Percentiles rank a stretch among this genome's conserved stretches.
Conservation (phyloP, 2,329 filamentous ascomycete species). For the Alternaria rosae region DNA sequence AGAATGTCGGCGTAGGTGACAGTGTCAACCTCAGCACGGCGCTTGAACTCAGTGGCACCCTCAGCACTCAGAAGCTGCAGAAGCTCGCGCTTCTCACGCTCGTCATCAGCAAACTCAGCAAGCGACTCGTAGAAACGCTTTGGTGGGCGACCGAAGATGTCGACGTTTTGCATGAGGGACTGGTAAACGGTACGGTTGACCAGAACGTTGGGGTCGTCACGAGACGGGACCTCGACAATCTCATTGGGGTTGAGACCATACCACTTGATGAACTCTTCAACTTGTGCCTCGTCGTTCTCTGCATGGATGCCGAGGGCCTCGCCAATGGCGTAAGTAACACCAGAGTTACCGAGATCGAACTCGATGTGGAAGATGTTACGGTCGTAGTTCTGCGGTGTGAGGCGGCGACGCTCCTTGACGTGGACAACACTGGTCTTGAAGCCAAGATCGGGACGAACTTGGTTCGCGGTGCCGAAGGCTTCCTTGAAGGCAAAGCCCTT, state of each 20-base stretch:
- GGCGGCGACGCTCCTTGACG: constrained; percentile 93
- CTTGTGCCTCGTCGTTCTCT: constrained; percentile 83
- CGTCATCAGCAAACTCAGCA: constrained; percentile 83
- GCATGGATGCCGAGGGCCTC: constrained; percentile 96
- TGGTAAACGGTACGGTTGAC: constrained; percentile 95
- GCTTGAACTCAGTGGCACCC: constrained; percentile 90
- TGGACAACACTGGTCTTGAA: constrained; percentile 87
- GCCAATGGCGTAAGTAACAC: constrained; percentile 94
- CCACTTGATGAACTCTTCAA: constrained; percentile 85
- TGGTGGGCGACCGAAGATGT: constrained; percentile 94
- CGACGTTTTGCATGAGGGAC: constrained; percentile 87
- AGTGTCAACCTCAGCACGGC: constrained; percentile 87
- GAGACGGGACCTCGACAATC: constrained; percentile 88
- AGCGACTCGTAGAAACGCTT: constrained; percentile 98
- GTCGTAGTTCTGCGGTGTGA: constrained; percentile 88
- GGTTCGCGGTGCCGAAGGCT: constrained; percentile 77
- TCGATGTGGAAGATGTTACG: constrained; percentile 99
- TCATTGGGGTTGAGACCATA: constrained; percentile 86
- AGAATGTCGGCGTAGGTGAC: constrained; percentile 90
- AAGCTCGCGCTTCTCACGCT: constrained; percentile 82
- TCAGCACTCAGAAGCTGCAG: constrained; percentile 74
- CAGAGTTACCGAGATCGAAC: constrained; percentile 91
- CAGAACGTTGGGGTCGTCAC: constrained; percentile 74
- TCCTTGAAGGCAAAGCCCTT: constrained; percentile 95
- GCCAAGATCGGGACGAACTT: constrained; percentile 83